phyloP scores from a whole-genome alignment of 1,284 basidiomycete genomes.

The Marasmius oreades region DNA sequence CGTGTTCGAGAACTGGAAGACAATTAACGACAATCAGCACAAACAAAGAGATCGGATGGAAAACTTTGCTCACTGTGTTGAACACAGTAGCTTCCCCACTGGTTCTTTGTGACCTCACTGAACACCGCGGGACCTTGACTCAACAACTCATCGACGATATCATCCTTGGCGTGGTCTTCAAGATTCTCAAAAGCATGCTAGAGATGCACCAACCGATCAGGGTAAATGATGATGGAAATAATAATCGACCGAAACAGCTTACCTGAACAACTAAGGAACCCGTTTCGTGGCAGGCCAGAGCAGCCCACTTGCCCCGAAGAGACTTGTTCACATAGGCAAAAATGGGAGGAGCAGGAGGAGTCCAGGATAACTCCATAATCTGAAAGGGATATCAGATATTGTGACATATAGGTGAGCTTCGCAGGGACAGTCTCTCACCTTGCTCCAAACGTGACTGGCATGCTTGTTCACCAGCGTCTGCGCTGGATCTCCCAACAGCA shows the following conservation, averaged over 20 bases:
- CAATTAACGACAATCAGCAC: not conserved
- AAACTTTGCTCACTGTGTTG: slow-evolving; percentile 63
- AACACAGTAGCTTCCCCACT: slow-evolving; percentile 82
- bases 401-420: too few relatives aligned
- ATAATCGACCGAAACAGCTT: slow-evolving; percentile 5
- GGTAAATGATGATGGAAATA: not conserved
- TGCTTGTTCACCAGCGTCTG: slow-evolving; percentile 83
- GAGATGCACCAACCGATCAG: slow-evolving; percentile 10
- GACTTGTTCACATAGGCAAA: slow-evolving; percentile 82
- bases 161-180: slow-evolving; percentile 76
- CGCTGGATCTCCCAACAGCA: slow-evolving; percentile 75
- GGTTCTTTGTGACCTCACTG: slow-evolving; percentile 75
- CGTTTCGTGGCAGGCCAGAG: slow-evolving; percentile 83
- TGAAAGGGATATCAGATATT: slow-evolving; percentile 23
- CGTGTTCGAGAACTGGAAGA: slow-evolving; percentile 69
- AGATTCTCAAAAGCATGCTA: slow-evolving; percentile 84
- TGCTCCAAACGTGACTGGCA: slow-evolving; percentile 85
- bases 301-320: slow-evolving; percentile 80
- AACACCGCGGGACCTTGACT: slow-evolving; percentile 66
- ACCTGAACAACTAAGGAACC: slow-evolving; percentile 82
- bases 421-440: too few relatives aligned
- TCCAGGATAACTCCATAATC: slow-evolving; percentile 86
- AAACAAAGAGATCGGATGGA: not conserved
- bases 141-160: slow-evolving; percentile 74
- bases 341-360: slow-evolving; percentile 76